Conservation (phyloP, 495 filamentous ascomycete genomes). For the Penicillium silybi region DNA sequence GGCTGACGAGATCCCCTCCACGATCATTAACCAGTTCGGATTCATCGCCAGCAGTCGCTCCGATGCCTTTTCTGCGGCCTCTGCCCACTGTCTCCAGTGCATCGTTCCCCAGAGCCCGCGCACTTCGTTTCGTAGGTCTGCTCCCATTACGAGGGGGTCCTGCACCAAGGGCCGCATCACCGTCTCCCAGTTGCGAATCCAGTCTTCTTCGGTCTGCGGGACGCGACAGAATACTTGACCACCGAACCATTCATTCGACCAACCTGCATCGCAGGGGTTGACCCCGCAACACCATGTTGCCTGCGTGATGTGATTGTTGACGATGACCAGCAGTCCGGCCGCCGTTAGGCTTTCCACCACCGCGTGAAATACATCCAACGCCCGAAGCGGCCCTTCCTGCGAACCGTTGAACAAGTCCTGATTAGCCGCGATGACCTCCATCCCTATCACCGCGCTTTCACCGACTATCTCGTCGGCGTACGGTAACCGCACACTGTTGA, state of each 20-base stretch:
- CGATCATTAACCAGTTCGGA: slow-evolving; percentile 57
- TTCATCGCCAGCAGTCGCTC: slow-evolving; percentile 53
- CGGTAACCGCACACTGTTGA: slow-evolving; percentile 62
- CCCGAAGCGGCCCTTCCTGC: slow-evolving; percentile 16
- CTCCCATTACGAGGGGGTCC: slow-evolving; percentile 54
- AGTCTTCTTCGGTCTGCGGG: slow-evolving; percentile 52
- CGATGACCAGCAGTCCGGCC: slow-evolving; percentile 53
- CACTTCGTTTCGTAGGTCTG: slow-evolving; percentile 59
- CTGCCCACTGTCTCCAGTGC: slow-evolving; percentile 55
- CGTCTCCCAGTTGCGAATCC: slow-evolving; percentile 57
- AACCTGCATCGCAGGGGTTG: slow-evolving; percentile 56
- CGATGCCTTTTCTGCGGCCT: slow-evolving; percentile 52
- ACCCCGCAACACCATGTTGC: slow-evolving; percentile 59
- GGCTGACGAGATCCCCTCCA: slow-evolving; percentile 56
- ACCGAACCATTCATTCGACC: slow-evolving; percentile 54
- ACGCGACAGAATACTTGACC: slow-evolving; percentile 43
- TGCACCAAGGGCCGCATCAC: slow-evolving; percentile 49
- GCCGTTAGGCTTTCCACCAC: slow-evolving; percentile 52
- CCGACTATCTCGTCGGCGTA: slow-evolving; percentile 60
- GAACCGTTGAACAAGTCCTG: slow-evolving; percentile 43
- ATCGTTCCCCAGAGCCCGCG: slow-evolving; percentile 61
- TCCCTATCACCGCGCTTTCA: slow-evolving; percentile 44
- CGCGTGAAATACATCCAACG: slow-evolving; percentile 52
- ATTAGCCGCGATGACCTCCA: slow-evolving; percentile 48
- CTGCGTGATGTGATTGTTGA: slow-evolving; percentile 61